Evolutionary conservation across 2,329 filamentous ascomycete genomes (phyloP).

Genomic region (Penicillium corylophilum): DNA sequence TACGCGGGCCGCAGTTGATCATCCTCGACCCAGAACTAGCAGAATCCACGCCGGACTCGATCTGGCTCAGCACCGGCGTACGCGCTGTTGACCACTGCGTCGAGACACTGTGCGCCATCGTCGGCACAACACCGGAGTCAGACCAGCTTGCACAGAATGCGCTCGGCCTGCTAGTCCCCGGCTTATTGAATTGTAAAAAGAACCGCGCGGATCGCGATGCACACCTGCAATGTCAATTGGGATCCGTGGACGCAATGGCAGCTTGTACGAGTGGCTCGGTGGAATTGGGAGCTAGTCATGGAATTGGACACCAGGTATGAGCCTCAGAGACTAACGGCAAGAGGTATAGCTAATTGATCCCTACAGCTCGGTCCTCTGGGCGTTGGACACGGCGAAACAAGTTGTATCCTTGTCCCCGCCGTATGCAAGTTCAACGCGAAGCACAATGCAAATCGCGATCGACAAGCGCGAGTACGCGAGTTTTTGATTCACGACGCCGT

Average conservation of each 20-base stretch:
- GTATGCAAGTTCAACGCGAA: slow-evolving; percentile 57
- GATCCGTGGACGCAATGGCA: slow-evolving; percentile 55
- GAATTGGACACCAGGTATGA: slow-evolving; percentile 52
- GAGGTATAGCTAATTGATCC: not conserved
- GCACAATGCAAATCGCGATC: slow-evolving; percentile 43
- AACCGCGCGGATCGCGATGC: slow-evolving; percentile 42
- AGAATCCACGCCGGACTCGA: slow-evolving; percentile 50
- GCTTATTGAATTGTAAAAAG: slow-evolving; percentile 43
- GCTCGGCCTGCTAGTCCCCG: slow-evolving; percentile 44
- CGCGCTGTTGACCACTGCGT: slow-evolving; percentile 60
- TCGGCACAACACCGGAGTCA: slow-evolving; percentile 30
- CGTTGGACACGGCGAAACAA: slow-evolving; percentile 61
- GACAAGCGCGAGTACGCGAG: slow-evolving; percentile 43
- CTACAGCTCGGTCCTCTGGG: slow-evolving; percentile 52
- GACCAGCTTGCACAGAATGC: slow-evolving; percentile 42
- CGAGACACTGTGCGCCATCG: slow-evolving; percentile 52
- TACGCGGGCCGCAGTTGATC: slow-evolving; percentile 51
- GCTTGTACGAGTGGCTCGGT: slow-evolving; percentile 42
- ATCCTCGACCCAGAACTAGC: slow-evolving; percentile 57
- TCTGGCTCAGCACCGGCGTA: slow-evolving; percentile 61
- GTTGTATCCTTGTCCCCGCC: slow-evolving; percentile 55
- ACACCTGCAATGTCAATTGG: slow-evolving; percentile 50
- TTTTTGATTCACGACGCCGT: slow-evolving; percentile 42
- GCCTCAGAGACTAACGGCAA: slow-evolving; percentile 1
- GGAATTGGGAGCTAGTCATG: slow-evolving; percentile 52